Evolutionary conservation across 1,284 basidiomycete genomes (phyloP), one percentile per base, ranked within the genome.

Genomic region (Phlebopus sp.): DNA sequence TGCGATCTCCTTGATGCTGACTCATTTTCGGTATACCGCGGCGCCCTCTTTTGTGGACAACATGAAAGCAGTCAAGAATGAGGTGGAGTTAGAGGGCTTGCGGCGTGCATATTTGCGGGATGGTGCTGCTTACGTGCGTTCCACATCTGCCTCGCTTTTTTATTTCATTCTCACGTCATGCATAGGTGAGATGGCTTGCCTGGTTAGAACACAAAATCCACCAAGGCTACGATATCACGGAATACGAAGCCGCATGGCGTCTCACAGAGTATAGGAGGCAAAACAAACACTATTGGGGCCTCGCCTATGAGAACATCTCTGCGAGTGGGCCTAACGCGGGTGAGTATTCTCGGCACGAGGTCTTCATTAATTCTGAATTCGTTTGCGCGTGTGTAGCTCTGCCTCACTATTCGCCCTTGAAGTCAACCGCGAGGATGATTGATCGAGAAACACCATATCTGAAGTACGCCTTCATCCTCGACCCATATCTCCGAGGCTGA

Each of bases 251-350:
- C 3, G 91, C 85, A 0, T 87, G 86, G 64, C 79, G 88, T 46
- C 71, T 98, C 48, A 91, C 86, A 1, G 81, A 86, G 60, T 95
- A 83, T 68, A 77, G 95, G 47, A 74, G 83, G 55, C 76, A 81
- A 60, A 80, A 84, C 56, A 84, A 86, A 66, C 71, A 84, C 62
- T 97, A 86, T 64, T 84, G 85, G 82, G 91, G 92, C 13, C 81
- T 94, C 19, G 93, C 94, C 2, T 98, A 98, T 59, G 89, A 92
- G 60, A 95, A 92, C 51, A 97, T 98, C 55, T 93, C 91, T 21
- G 95, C 91, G 0, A 84, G 81, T 29, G 96, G 95, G 0, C 77
- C 90, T 2, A 97, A 99, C 63, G 93, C 90, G 37, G 76, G 76
- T 76, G 49, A 51, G 72, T 47, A n/a, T 40, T 37, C 37, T 17